phyloP scores from a whole-genome alignment of 2,329 filamentous ascomycete species.

The Aspergillus sp. region DNA sequence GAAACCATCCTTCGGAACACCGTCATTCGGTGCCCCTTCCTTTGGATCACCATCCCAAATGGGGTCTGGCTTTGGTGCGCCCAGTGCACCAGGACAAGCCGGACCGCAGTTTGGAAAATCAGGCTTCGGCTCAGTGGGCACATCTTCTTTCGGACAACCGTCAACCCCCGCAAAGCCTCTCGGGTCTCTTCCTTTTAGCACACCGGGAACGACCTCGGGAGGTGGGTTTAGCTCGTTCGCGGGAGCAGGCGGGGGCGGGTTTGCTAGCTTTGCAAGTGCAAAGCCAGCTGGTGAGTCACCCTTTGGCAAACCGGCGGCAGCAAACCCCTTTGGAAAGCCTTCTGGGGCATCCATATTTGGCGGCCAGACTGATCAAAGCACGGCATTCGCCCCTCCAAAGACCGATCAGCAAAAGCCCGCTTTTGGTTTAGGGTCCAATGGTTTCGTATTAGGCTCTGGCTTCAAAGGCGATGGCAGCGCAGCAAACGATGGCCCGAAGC shows the following conservation, averaged over 20 bases:
- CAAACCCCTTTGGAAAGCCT: constrained; percentile 24
- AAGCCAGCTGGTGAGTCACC: constrained; percentile 5
- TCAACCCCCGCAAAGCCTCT: constrained; percentile 21
- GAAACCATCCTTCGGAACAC: constrained; percentile 23
- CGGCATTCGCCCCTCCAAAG: constrained; percentile 24
- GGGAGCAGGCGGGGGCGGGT: constrained; percentile 18
- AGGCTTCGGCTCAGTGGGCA: constrained; percentile 19
- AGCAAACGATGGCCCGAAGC: constrained; percentile 35
- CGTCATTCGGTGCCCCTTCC: constrained; percentile 22
- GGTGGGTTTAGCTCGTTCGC: constrained; percentile 33
- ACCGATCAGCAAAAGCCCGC: constrained; percentile 20
- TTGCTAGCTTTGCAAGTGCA: constrained; percentile 17
- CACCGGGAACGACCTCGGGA: constrained; percentile 13
- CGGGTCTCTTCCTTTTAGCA: constrained; percentile 15
- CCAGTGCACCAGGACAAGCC: constrained; percentile 26
- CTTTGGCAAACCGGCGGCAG: constrained; percentile 17
- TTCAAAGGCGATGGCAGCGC: constrained; percentile 41
- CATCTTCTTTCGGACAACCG: constrained; percentile 27
- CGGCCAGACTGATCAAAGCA: constrained; percentile 13
- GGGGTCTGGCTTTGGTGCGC: constrained; percentile 28
- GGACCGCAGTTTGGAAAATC: constrained; percentile 30
- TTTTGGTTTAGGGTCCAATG: constrained; percentile 23
- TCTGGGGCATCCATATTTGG: constrained; percentile 28
- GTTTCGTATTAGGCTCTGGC: constrained; percentile 40
- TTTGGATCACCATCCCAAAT: constrained; percentile 31